phyloP scores from a whole-genome alignment of 2,329 filamentous ascomycete genomes.

The Penicillium sp. region DNA sequence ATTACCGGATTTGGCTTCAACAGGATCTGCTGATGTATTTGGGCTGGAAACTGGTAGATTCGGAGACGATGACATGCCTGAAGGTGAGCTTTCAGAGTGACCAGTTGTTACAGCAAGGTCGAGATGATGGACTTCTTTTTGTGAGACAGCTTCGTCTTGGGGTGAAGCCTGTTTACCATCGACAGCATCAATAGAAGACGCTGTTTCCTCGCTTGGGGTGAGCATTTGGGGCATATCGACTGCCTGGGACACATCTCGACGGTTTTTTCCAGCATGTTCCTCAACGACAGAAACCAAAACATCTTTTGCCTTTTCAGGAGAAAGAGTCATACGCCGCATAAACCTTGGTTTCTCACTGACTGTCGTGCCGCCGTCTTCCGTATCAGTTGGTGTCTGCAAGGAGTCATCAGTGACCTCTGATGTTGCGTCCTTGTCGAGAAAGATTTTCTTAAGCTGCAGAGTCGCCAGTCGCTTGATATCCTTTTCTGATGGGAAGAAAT shows the following conservation, averaged over 20 bases:
- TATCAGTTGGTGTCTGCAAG: conserved; percentile 48
- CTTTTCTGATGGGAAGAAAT: conserved; percentile 92
- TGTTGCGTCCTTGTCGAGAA: conserved; percentile 81
- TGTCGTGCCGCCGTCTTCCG: conserved; percentile 33
- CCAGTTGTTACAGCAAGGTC: conserved; percentile 58
- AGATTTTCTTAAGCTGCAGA: conserved; percentile 91
- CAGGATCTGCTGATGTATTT: conserved; percentile 10
- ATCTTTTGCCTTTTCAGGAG: conserved; percentile 65
- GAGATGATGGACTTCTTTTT: conserved; percentile 63
- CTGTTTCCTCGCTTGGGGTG: conserved; percentile 27
- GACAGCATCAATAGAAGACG: conserved; percentile 23
- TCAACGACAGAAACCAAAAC: conserved; percentile 69
- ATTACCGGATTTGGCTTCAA: conserved; percentile 9
- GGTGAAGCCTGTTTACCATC: conserved; percentile 22
- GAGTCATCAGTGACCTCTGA: conserved; percentile 73
- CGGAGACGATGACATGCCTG: conserved; percentile 11
- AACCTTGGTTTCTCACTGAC: conserved; percentile 36
- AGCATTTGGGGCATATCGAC: conserved; percentile 17
- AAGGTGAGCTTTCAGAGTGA: conserved; percentile 28
- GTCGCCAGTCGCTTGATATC: conserved; percentile 92
- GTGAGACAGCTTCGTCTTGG: conserved; percentile 37
- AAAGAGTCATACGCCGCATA: conserved; percentile 53
- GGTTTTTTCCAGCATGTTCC: conserved; percentile 57
- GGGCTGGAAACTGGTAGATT: conserved; percentile 10
- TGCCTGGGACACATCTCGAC: conserved; percentile 23